These are phyloP conservation scores for Diaporthe longicolla DNA, from an alignment of 2,329 filamentous ascomycete species.

Conservation along the genomic window DNA sequence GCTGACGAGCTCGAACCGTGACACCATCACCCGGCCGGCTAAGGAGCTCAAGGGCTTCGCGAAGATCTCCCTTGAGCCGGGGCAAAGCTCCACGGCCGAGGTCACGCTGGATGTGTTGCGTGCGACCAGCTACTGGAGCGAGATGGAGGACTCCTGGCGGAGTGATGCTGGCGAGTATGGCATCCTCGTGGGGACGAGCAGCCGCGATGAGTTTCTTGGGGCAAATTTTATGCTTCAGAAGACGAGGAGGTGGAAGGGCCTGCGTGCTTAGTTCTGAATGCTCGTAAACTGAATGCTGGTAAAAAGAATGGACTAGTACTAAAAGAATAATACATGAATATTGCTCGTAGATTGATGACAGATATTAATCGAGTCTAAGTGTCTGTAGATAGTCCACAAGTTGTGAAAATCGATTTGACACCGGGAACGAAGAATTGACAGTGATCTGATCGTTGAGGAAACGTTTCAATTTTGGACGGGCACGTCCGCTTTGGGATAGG, in stretches of 20 bases:
- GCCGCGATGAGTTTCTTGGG: slow-evolving; percentile 42
- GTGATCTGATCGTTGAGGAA: not conserved
- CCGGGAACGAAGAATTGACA: not conserved
- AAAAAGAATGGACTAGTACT: too few relatives aligned
- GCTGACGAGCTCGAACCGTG: slow-evolving; percentile 42
- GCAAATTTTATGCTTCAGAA: not conserved
- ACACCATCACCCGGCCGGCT: slow-evolving; percentile 52
- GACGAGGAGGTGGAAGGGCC: slow-evolving; percentile 17
- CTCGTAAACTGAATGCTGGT: too few relatives aligned
- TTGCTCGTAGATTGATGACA: not conserved
- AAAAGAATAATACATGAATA: not conserved
- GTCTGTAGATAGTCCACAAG: not conserved
- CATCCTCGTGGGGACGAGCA: slow-evolving; percentile 54
- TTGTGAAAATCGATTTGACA: not conserved
- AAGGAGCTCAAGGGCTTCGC: slow-evolving; percentile 61
- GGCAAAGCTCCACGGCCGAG: slow-evolving; percentile 51
- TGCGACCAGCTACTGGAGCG: slow-evolving; percentile 58
- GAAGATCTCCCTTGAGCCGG: slow-evolving; percentile 56
- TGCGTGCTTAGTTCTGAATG: not conserved
- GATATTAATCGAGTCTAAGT: too few relatives aligned
- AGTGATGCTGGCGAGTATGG: slow-evolving; percentile 55
- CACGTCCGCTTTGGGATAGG: slow-evolving; percentile 17
- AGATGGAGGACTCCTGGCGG: slow-evolving; percentile 56
- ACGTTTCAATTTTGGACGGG: not conserved
- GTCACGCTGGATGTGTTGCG: slow-evolving; percentile 52